A percentile compares a stretch with the other conserved stretches of the same genome.
Evolutionary conservation across 208 protist species (phyloP).

Genomic region (Leishmania turanica): DNA sequence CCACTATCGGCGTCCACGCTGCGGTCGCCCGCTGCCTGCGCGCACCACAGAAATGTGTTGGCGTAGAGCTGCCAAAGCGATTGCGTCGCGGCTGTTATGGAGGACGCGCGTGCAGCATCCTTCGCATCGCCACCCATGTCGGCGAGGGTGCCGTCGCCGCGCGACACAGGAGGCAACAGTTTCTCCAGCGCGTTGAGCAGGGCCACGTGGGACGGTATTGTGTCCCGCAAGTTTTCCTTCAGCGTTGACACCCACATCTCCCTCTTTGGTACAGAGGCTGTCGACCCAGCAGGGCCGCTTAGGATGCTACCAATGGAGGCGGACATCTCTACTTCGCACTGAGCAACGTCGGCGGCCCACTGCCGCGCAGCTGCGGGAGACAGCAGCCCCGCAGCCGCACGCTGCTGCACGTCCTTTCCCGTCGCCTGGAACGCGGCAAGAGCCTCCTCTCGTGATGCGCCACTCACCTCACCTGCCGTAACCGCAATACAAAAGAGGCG

Average conservation of each 20-base stretch:
- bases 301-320: neutral
- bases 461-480: neutral
- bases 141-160: neutral
- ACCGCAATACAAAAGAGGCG: neutral
- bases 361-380: neutral
- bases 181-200: slow-evolving; percentile 8
- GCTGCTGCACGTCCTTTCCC: neutral
- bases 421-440: neutral
- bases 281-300: neutral
- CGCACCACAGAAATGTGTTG: slow-evolving; percentile 13
- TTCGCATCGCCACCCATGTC: neutral
- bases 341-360: slow-evolving; percentile 8
- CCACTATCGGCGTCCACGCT: neutral
- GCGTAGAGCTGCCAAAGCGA: slow-evolving; percentile 11
- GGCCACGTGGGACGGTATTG: neutral
- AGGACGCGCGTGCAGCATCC: neutral
- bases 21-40: neutral
- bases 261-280: neutral
- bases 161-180: slow-evolving; percentile 1
- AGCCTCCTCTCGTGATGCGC: neutral
- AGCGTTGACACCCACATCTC: neutral
- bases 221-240: neutral
- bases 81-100: neutral
- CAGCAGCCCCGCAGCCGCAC: neutral
- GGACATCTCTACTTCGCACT: slow-evolving; percentile 6